These are phyloP conservation scores for Mycena metata DNA, from an alignment of 768 basidiomycete species.

Conservation along the genomic window DNA sequence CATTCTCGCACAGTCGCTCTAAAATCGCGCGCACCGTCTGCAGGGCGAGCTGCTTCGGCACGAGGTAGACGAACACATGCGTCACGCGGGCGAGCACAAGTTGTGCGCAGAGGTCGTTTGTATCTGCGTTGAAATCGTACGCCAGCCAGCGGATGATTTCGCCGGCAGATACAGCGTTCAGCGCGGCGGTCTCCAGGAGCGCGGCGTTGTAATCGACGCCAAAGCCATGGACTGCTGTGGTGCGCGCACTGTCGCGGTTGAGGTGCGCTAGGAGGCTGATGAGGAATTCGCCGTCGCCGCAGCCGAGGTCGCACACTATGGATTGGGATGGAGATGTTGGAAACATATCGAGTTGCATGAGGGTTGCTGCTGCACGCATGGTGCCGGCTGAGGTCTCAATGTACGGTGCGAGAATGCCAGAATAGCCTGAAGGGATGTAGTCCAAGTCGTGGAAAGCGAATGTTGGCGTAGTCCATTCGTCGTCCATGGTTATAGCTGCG, in stretches of 20 bases:
- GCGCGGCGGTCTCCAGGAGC: constrained; percentile 15
- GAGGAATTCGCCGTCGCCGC: constrained; percentile 30
- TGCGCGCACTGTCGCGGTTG: constrained; percentile 7
- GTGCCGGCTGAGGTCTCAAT: constrained; percentile 27
- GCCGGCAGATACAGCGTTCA: constrained; percentile 17
- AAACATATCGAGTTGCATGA: constrained; percentile 22
- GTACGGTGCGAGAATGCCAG: constrained; percentile 22
- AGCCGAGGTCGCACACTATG: constrained; percentile 29
- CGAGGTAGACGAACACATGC: constrained; percentile 29
- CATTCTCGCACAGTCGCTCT: constrained; percentile 15
- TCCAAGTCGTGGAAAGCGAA: constrained; percentile 30
- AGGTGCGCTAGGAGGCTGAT: constrained; percentile 18
- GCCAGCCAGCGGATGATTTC: constrained; percentile 12
- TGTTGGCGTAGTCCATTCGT: constrained; percentile 19
- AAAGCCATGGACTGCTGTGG: constrained; percentile 20
- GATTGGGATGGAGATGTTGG: constrained; percentile 4
- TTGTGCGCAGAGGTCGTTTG: constrained; percentile 16
- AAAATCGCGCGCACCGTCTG: constrained; percentile 23
- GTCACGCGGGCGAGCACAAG: constrained; percentile 19
- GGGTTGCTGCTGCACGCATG: constrained; percentile 29
- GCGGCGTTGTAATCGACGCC: constrained; percentile 26
- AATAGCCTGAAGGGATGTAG: constrained; percentile 32
- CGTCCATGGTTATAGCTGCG: neutral
- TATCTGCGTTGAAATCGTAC: constrained; percentile 26
- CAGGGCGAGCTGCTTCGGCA: constrained; percentile 28